These are phyloP conservation scores for Cladophialophora immunda DNA, from an alignment of 2,329 filamentous ascomycete species.

Conservation along the genomic window DNA sequence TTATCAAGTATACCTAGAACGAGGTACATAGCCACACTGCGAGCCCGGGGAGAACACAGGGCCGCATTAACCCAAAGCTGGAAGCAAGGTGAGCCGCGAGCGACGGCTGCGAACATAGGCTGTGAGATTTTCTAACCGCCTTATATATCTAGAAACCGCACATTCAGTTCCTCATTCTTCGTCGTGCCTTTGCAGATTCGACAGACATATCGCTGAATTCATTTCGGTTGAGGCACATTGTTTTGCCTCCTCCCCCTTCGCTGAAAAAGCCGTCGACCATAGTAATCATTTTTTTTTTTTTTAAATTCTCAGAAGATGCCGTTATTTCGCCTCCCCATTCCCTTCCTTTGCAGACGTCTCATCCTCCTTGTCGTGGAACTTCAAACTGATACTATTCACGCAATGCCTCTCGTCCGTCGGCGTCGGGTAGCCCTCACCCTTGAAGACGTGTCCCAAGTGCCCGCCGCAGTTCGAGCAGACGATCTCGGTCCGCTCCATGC, in stretches of 20 bases:
- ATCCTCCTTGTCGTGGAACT: constrained; percentile 73
- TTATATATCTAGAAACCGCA: no score
- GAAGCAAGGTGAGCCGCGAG: no score
- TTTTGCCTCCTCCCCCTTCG: not conserved
- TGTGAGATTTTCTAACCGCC: no score
- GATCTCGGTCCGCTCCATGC: constrained; percentile 91
- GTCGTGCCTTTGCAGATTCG: no score
- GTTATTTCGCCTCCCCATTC: constrained; percentile 37
- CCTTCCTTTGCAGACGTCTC: constrained; percentile 40
- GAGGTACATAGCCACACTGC: no score
- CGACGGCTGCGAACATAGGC: no score
- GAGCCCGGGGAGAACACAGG: no score
- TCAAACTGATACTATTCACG: constrained; percentile 91
- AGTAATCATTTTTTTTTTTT: not conserved
- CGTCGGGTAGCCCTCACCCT: constrained; percentile 82
- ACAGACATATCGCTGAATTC: no score
- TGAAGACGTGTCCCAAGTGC: constrained; percentile 89
- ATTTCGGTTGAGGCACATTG: not conserved
- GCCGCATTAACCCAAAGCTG: no score
- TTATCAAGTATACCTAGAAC: no score
- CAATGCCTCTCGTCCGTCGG: constrained; percentile 97
- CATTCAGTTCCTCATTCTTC: no score
- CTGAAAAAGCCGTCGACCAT: not conserved
- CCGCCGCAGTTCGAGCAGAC: constrained; percentile 94
- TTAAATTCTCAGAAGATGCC: not conserved